phyloP scores from a whole-genome alignment of 2,329 filamentous ascomycete genomes.

The Epichloe sibirici region DNA sequence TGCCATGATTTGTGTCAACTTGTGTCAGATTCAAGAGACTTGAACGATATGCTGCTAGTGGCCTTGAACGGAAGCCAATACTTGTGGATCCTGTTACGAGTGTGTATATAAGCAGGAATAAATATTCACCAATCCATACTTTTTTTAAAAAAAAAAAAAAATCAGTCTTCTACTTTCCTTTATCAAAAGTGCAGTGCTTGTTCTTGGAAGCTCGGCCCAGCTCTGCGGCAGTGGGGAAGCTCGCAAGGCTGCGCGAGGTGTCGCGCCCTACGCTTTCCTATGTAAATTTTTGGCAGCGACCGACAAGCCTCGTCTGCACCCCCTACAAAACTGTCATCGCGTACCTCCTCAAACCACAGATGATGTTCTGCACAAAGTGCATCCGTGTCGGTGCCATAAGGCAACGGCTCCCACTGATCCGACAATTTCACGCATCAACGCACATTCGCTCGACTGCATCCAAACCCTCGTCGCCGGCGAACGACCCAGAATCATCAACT shows the following conservation, averaged over 20 bases:
- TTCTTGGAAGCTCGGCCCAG: too few relatives aligned
- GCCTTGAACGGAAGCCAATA: slow-evolving; percentile 6
- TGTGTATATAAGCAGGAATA: slow-evolving; percentile 16
- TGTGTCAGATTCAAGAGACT: not conserved
- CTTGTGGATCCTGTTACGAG: slow-evolving; percentile 17
- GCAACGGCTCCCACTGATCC: slow-evolving; percentile 18
- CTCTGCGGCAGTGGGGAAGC: not conserved
- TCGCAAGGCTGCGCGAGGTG: not conserved
- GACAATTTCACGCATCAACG: slow-evolving; percentile 29
- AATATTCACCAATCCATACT: too few relatives aligned
- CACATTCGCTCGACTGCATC: slow-evolving; percentile 25
- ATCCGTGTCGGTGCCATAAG: slow-evolving; percentile 29
- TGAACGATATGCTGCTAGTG: not conserved
- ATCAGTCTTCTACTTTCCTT: too few relatives aligned
- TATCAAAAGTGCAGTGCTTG: too few relatives aligned
- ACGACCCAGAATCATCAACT: slow-evolving; percentile 18
- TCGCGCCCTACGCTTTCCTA: not conserved
- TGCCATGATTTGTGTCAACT: not conserved
- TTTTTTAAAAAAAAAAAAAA: too few relatives aligned
- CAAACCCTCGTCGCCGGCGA: slow-evolving; percentile 23
- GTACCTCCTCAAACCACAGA: slow-evolving; percentile 3
- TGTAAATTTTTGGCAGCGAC: slow-evolving; percentile 4
- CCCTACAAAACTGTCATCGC: not conserved
- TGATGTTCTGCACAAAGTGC: slow-evolving; percentile 35
- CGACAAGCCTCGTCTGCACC: slow-evolving; percentile 1